phyloP scores from a whole-genome alignment of 73 alveolate genomes.

The Loxodes magnus region DNA sequence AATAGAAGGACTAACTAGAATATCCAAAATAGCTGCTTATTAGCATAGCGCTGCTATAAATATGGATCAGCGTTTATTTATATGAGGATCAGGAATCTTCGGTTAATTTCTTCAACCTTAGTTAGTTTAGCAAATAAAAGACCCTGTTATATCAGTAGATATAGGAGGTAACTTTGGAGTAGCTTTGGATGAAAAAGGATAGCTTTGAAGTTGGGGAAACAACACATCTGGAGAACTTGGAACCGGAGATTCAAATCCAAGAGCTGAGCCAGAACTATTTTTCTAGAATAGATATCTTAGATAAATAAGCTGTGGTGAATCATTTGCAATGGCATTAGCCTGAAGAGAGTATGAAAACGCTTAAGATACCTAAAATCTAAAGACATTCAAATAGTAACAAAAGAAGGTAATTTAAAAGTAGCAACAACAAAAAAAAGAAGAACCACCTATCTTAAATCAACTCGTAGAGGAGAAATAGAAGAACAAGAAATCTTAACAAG shows the following conservation, averaged over 20 bases:
- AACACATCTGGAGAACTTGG: conserved; percentile 43
- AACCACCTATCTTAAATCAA: too few relatives aligned
- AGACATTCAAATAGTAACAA: too few relatives aligned
- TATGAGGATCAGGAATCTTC: conserved; percentile 50
- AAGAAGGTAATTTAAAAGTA: too few relatives aligned
- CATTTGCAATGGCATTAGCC: too few relatives aligned
- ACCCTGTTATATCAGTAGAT: conserved; percentile 9
- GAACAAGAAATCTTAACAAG: too few relatives aligned
- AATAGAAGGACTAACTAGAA: conserved; percentile 21
- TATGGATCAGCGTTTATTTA: conserved; percentile 17
- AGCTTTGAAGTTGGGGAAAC: conserved; percentile 46
- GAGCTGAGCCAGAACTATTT: background rate
- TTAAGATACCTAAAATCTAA: too few relatives aligned
- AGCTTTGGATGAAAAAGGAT: conserved; percentile 21
- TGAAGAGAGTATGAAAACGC: too few relatives aligned
- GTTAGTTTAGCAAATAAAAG: background rate
- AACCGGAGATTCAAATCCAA: conserved; percentile 23
- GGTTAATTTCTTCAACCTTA: conserved; percentile 36
- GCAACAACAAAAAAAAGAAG: too few relatives aligned
- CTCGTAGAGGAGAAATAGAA: too few relatives aligned
- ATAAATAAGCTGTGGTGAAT: too few relatives aligned
- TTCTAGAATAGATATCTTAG: too few relatives aligned
- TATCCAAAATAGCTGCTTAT: conserved; percentile 42
- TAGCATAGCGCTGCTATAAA: conserved; percentile 44
- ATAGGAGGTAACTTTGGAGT: conserved; percentile 26